phyloP scores from a whole-genome alignment of 1,284 basidiomycete genomes.

The Agroathelia rolfsii region DNA sequence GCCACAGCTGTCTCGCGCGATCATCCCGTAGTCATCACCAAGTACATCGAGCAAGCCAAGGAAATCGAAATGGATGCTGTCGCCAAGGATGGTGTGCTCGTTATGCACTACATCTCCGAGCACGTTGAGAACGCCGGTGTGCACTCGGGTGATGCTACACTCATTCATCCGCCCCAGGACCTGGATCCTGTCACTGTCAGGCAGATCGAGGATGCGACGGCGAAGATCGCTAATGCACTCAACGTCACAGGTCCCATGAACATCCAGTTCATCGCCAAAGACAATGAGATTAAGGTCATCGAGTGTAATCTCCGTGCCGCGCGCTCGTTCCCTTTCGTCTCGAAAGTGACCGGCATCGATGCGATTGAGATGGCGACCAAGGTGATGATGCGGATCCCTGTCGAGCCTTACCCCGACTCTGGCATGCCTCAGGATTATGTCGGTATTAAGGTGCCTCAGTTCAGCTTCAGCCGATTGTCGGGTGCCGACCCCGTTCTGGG shows the following conservation, averaged over 20 bases:
- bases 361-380: constrained; percentile 93
- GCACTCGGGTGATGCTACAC: constrained; percentile 96
- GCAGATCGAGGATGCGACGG: constrained; percentile 86
- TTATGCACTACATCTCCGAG: constrained; percentile 94
- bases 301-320: constrained; percentile 98
- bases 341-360: constrained; percentile 94
- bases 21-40: constrained; percentile 96
- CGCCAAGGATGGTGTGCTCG: constrained; percentile 87
- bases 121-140: constrained; percentile 99
- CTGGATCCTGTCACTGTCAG: constrained; percentile 69
- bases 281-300: constrained; percentile 87
- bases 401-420: constrained; percentile 91
- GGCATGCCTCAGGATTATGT: constrained; percentile 92
- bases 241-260: constrained; percentile 98
- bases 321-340: constrained; percentile 98
- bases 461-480: constrained; percentile 93
- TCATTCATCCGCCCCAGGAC: constrained; percentile 95
- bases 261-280: constrained; percentile 92
- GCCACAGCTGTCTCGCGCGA: constrained; percentile 94
- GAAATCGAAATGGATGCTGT: constrained; percentile 99
- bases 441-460: constrained; percentile 96
- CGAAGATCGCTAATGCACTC: constrained; percentile 92
- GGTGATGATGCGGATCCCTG: constrained; percentile 84
- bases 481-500: constrained; percentile 97
- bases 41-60: constrained; percentile 97